Conservation (phyloP, 2,329 filamentous ascomycete genomes). For the Claviceps spartinae region DNA sequence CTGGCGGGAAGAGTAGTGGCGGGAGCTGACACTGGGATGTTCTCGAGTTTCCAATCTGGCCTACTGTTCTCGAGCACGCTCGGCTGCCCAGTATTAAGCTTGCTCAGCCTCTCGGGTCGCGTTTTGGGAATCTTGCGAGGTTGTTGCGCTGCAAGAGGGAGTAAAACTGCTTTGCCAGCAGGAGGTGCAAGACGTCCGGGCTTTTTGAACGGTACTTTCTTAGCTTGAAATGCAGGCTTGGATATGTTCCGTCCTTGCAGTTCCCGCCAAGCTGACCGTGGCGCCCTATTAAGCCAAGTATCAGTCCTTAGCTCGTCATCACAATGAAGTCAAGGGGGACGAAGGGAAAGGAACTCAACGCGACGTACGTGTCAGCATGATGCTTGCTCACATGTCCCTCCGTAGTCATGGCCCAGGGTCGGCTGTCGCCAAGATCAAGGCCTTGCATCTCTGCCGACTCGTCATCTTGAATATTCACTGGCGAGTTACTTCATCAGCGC, state of each 20-base stretch:
- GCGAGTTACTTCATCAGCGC: not conserved
- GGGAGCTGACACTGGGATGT: not conserved
- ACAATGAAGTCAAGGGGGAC: not conserved
- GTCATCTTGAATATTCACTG: slow-evolving; percentile 11
- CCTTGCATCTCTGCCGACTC: slow-evolving; percentile 13
- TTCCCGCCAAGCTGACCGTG: slow-evolving; percentile 4
- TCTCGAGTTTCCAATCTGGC: not conserved
- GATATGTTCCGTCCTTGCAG: not conserved
- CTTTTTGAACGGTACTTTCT: not conserved
- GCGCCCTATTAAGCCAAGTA: slow-evolving; percentile 5
- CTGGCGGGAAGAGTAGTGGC: not conserved
- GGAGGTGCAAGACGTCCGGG: slow-evolving; percentile 3
- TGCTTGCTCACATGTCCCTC: slow-evolving; percentile 4
- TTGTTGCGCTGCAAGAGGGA: not conserved
- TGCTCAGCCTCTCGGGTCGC: not conserved
- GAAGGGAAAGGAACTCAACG: not conserved
- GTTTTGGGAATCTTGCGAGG: not conserved
- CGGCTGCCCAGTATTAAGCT: not conserved
- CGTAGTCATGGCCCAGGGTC: slow-evolving; percentile 11
- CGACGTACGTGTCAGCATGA: slow-evolving; percentile 6
- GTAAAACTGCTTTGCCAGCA: not conserved
- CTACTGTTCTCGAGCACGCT: not conserved
- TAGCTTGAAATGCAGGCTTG: not conserved
- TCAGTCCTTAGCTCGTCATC: not conserved
- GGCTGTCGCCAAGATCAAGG: slow-evolving; percentile 8